phyloP scores from a whole-genome alignment of 2,329 filamentous ascomycete species.

The Nothophaeocryptopus gaeumannii region DNA sequence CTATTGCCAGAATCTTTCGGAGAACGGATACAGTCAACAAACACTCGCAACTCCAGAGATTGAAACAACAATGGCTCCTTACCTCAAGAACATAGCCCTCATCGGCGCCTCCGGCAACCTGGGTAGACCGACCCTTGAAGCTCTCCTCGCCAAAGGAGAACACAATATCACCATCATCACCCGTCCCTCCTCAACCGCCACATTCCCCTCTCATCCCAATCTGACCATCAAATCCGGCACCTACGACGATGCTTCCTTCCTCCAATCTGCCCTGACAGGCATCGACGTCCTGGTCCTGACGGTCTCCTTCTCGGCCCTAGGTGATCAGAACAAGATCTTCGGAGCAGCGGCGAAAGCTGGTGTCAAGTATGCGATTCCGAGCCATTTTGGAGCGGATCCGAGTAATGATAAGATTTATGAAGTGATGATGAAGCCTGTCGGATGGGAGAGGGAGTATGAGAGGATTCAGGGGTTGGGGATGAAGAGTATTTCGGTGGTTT shows the following conservation, averaged over 20 bases:
- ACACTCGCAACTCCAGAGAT: no score
- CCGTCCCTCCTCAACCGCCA: constrained; percentile 37
- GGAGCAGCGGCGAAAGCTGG: constrained; percentile 26
- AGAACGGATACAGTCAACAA: no score
- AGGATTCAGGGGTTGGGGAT: constrained; percentile 38
- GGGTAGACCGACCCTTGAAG: constrained; percentile 31
- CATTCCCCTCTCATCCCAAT: constrained; percentile 33
- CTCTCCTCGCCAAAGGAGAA: constrained; percentile 28
- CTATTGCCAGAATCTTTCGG: no score
- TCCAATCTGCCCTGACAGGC: constrained; percentile 23
- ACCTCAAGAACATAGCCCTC: constrained; percentile 39
- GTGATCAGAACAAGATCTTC: constrained; percentile 23
- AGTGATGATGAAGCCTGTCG: constrained; percentile 16
- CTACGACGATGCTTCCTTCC: constrained; percentile 21
- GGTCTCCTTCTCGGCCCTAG: constrained; percentile 23
- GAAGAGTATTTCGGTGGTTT: constrained; percentile 31
- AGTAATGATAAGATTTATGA: constrained; percentile 12
- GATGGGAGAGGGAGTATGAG: constrained; percentile 10
- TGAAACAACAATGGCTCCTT: not conserved
- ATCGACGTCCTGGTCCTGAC: constrained; percentile 34
- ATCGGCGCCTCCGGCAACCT: constrained; percentile 37
- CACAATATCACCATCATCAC: constrained; percentile 38
- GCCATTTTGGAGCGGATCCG: constrained; percentile 23
- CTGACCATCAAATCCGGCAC: constrained; percentile 22
- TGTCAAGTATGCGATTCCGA: constrained; percentile 28